A percentile compares a stretch with the other conserved stretches of the same genome.
These are phyloP conservation scores for Leccinum rimulosum DNA, from an alignment of 768 basidiomycete genomes.

Conservation along the genomic window DNA sequence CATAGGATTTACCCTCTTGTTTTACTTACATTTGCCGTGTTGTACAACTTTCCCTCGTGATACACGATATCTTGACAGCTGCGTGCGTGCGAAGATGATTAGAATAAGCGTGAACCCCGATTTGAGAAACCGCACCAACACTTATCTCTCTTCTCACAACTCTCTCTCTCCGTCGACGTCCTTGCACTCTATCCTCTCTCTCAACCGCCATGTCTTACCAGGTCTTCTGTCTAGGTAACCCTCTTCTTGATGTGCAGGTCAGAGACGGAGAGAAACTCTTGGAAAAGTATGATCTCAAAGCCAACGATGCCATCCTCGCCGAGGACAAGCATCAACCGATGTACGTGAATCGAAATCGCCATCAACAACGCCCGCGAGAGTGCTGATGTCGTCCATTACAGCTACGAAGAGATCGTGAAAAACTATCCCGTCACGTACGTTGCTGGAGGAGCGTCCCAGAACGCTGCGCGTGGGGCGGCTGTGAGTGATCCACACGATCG, in stretches of 20 bases:
- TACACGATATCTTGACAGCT: neutral
- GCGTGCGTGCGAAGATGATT: neutral
- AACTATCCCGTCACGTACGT: constrained; percentile 83
- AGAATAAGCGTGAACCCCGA: neutral
- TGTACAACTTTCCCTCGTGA: neutral
- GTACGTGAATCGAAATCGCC: constrained; percentile 36
- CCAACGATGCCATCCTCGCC: constrained; percentile 96
- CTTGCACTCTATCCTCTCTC: constrained; percentile 2
- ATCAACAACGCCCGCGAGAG: neutral
- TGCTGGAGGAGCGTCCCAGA: constrained; percentile 96
- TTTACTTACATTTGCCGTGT: neutral
- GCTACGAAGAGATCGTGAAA: constrained; percentile 85
- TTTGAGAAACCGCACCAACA: constrained; percentile 3
- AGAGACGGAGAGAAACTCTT: constrained; percentile 79
- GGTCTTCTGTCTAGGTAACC: constrained; percentile 92
- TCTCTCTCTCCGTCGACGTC: constrained; percentile 16
- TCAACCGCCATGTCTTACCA: constrained; percentile 50
- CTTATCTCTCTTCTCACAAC: constrained; percentile 2
- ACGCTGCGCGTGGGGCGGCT: constrained; percentile 93
- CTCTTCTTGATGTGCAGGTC: constrained; percentile 95
- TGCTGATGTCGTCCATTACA: constrained; percentile 29
- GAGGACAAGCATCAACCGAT: constrained; percentile 85
- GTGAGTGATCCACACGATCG: constrained; percentile 46
- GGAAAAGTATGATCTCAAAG: constrained; percentile 84
- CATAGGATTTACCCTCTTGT: neutral